Percentiles rank a stretch among this genome's conserved stretches.
These are phyloP conservation scores for Botrytis deweyae DNA, from an alignment of 2,329 filamentous ascomycete genomes.

Conservation along the genomic window DNA sequence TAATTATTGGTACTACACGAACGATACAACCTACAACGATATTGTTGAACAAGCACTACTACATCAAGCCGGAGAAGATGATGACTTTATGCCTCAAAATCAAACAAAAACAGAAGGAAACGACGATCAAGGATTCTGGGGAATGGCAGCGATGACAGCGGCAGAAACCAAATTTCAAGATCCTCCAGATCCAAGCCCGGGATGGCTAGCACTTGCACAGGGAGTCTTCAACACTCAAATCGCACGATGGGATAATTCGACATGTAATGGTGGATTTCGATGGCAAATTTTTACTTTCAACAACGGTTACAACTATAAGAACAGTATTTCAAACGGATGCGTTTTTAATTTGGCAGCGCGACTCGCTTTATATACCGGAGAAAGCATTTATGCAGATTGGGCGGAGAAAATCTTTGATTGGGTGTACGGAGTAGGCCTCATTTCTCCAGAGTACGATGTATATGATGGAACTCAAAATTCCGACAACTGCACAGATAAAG, in stretches of 20 bases:
- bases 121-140: conserved; percentile 65
- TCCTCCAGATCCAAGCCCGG: conserved; percentile 53
- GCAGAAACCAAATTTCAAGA: conserved; percentile 63
- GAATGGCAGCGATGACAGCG: conserved; percentile 65
- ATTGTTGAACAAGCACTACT: conserved; percentile 63
- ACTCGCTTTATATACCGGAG: conserved; percentile 74
- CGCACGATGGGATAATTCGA: conserved; percentile 62
- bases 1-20: conserved; percentile 82
- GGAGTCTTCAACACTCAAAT: conserved; percentile 78
- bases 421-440: conserved; percentile 56
- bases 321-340: conserved; percentile 59
- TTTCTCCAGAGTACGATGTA: conserved; percentile 53
- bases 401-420: conserved; percentile 70
- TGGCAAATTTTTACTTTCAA: conserved; percentile 86
- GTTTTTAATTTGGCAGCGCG: conserved; percentile 63
- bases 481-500: conserved; percentile 56
- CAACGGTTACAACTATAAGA: conserved; percentile 76
- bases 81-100: conserved; percentile 74
- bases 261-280: conserved; percentile 70
- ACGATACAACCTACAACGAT: conserved; percentile 59
- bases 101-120: conserved; percentile 61
- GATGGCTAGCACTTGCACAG: conserved; percentile 70
- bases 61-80: conserved; percentile 67
- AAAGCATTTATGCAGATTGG: conserved; percentile 72
- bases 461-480: conserved; percentile 57